Evolutionary conservation across 2,329 filamentous ascomycete genomes (phyloP), one percentile per base, ranked within the genome.

Genomic region (Raffaelea ambrosiae): DNA sequence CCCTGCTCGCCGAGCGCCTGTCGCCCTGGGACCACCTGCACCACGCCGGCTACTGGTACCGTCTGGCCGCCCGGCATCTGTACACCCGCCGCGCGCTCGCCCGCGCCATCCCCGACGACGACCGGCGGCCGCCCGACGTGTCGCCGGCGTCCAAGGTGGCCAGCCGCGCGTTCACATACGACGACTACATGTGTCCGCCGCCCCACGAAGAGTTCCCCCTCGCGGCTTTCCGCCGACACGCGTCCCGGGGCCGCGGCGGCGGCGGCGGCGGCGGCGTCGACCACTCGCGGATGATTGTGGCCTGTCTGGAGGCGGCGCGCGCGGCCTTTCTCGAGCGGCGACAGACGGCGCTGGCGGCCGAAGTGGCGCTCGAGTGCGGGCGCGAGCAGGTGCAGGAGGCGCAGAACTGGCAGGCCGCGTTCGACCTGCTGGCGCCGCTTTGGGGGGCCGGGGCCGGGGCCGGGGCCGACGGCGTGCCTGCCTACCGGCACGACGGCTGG

Each of bases 31-130:
- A 84, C 53, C 60, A 74, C 35, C 66, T 85, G 7, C 81, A 85
- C 52, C 81, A 85, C 57, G 70, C 75, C 1, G 81, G 81, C 5
- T 85, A 84, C 57, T 85, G 82, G 79, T 81, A 80, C 54, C 74
- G 77, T 14, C 62, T 74, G 40, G 80, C 81, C 2, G 76, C 78
- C 4, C 71, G 71, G n/a, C 77, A 83, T 54, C 63, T 76, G 2
- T 66, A 68, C 3, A 66, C 71, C 16, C 73, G 81, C 9, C 71
- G 77, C 38, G 66, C 61, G 20, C 60, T 81, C 40, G 80, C 81
- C 2, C 66, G 66, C 21, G 65, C 66, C 19, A 81, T 84, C 50
- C 73, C 81, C 0, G 74, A 81, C 23, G 78, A 81, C 48, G 79
- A 78, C 52, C 67, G 80, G 35, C 67, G 66, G 44, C 65, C 70